phyloP scores from a whole-genome alignment of 306 rosid genomes.

The Urtica urens region DNA sequence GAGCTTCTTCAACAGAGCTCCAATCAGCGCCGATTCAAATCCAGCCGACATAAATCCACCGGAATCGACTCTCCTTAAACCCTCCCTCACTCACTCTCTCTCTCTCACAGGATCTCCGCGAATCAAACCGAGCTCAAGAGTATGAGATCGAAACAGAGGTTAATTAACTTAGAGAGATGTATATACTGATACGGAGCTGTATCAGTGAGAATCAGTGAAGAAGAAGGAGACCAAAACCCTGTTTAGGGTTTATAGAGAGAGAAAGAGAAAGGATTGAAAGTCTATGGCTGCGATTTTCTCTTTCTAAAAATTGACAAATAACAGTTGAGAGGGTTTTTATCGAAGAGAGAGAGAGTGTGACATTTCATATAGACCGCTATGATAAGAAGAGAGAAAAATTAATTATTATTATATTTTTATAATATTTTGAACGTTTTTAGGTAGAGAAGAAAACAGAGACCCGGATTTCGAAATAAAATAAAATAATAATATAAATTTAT shows the following conservation, averaged over 20 bases:
- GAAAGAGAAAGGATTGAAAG: slow-evolving; percentile 27
- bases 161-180: not conserved
- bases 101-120: slow-evolving; percentile 12
- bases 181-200: not conserved
- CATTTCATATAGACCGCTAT: slow-evolving; percentile 2
- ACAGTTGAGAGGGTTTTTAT: slow-evolving; percentile 9
- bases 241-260: slow-evolving; percentile 3
- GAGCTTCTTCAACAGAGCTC: slow-evolving; percentile 62
- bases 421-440: too few relatives aligned
- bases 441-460: too few relatives aligned
- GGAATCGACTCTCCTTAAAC: slow-evolving; percentile 15
- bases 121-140: not conserved
- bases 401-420: too few relatives aligned
- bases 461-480: slow-evolving; percentile 43
- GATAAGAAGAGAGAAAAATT: not conserved
- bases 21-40: slow-evolving; percentile 43
- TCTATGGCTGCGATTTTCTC: slow-evolving; percentile 37
- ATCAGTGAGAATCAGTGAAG: not conserved
- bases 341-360: slow-evolving; percentile 20
- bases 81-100: too few relatives aligned
- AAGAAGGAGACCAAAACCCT: slow-evolving; percentile 5
- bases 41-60: slow-evolving; percentile 84
- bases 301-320: slow-evolving; percentile 1
- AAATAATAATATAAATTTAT: not conserved
- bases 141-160: slow-evolving; percentile 1